Base-by-base conservation (phyloP, 2,329 filamentous ascomycete species). In the Mycocentrospora acerina region DNA sequence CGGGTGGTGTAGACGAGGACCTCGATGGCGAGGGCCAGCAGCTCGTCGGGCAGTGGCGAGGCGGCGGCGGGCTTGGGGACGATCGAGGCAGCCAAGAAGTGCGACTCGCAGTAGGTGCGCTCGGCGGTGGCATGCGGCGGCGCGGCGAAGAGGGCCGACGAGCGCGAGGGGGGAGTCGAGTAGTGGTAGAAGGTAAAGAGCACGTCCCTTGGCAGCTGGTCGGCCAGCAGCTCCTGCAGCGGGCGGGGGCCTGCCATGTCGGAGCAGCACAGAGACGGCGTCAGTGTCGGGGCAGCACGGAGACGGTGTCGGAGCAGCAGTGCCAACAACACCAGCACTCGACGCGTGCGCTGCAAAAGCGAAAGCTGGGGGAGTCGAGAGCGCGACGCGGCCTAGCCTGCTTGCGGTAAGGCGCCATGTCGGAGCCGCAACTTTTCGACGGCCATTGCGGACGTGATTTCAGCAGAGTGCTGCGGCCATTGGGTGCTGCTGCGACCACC, bases 21-120 rank as follows among this genome's bases (percentile, higher is more conserved):
- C 64, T 98, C 93, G 47, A 98, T 78, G 12, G 86, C 91, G 42
- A 95, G 83, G 7, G 91, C 77, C 6, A 96, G 71, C 1, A 94
- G 76, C 46, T 82, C 75, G 14, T 70, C 59, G 9, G 57, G 47
- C 2, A 43, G 12, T 8, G 25, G 37, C 12, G 51, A 42, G 27
- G 40, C 44, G 18, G 57, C 47, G 3, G 54, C 48, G 32, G 69
- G 62, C 17, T 56, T 52, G 40, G 42, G 58, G 35, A 30, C 57
- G 44, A 81, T 74, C 1, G 79, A 80, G 14, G 81, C 75, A 5
- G 79, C 72, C 14, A 88, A 71, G 48, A 86, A 95, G 64, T 98
- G 93, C 31, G 80, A 90, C 66, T 95, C 89, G 70, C 88, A 85
- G 55, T 85, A 91, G 0, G 93, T 98, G 43, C 80, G 77, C 60